Evolutionary conservation across 1,284 basidiomycete species (phyloP).

Genomic region (Sporisorium exsertum): DNA sequence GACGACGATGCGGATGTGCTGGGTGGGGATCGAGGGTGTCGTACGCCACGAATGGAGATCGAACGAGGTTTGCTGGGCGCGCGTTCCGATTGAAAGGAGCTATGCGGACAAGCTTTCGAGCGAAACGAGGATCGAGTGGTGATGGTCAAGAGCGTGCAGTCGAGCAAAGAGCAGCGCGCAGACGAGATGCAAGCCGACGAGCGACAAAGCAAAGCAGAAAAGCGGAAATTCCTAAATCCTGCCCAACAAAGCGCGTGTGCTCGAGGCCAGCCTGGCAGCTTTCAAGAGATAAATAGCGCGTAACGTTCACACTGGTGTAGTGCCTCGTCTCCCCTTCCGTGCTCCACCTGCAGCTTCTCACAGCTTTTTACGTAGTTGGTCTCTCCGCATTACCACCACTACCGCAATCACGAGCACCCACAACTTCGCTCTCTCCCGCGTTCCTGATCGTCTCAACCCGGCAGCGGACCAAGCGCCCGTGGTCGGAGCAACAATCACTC

Average conservation of each 20-base stretch:
- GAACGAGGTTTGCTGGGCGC: background rate
- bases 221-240: slow-evolving; percentile 1
- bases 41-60: background rate
- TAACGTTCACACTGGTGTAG: background rate
- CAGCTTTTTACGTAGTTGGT: no score
- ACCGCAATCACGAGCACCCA: background rate
- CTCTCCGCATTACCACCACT: slow-evolving; percentile 4
- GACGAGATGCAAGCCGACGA: slow-evolving; percentile 4
- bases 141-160: background rate
- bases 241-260: background rate
- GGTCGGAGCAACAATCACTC: slow-evolving; percentile 1
- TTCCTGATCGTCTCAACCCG: background rate
- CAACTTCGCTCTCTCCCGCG: background rate
- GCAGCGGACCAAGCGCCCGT: background rate
- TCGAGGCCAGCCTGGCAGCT: no score
- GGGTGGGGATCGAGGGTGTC: background rate
- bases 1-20: background rate
- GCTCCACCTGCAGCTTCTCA: background rate
- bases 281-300: background rate
- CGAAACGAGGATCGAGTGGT: background rate
- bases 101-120: background rate
- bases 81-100: background rate
- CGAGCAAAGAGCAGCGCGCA: background rate
- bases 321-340: background rate
- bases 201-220: background rate